phyloP scores from a whole-genome alignment of 2,329 filamentous ascomycete species.

The Alternaria ventricosa region DNA sequence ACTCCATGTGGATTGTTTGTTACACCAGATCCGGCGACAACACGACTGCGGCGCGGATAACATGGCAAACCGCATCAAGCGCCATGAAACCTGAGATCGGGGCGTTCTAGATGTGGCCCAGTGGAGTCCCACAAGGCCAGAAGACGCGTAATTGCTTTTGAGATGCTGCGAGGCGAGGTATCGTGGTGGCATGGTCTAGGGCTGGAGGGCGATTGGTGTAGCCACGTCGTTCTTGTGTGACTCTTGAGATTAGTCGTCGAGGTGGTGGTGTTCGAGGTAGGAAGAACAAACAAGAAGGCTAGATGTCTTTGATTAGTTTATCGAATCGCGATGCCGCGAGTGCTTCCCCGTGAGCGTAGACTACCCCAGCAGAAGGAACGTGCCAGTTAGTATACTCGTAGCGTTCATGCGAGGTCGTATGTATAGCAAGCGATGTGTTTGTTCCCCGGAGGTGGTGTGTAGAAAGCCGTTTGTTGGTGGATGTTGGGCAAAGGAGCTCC shows the following conservation, averaged over 20 bases:
- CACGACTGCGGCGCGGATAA: neutral
- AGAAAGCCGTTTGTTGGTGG: neutral
- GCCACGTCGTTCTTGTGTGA: neutral
- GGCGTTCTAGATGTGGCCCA: neutral
- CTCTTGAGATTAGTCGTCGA: neutral
- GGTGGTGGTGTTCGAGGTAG: conserved; percentile 1
- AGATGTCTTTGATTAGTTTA: neutral
- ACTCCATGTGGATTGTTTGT: neutral
- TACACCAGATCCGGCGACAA: neutral
- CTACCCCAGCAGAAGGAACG: conserved; percentile 2
- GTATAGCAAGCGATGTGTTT: conserved; percentile 4
- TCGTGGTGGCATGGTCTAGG: neutral
- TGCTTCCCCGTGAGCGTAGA: neutral
- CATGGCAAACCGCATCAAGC: conserved; percentile 8
- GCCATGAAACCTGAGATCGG: conserved; percentile 10
- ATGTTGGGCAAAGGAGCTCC: neutral
- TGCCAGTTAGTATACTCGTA: neutral
- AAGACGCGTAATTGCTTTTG: conserved; percentile 6
- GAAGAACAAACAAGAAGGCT: conserved; percentile 2
- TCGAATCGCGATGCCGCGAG: neutral
- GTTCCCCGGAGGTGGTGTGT: conserved; percentile 4
- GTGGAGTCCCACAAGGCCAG: conserved; percentile 8
- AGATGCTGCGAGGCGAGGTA: neutral
- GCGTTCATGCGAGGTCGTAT: neutral
- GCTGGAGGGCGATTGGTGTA: neutral